Percentiles rank a stretch among this genome's conserved stretches.
phyloP scores from a whole-genome alignment of 2,329 filamentous ascomycete genomes.

The Westerdykella ornata region DNA sequence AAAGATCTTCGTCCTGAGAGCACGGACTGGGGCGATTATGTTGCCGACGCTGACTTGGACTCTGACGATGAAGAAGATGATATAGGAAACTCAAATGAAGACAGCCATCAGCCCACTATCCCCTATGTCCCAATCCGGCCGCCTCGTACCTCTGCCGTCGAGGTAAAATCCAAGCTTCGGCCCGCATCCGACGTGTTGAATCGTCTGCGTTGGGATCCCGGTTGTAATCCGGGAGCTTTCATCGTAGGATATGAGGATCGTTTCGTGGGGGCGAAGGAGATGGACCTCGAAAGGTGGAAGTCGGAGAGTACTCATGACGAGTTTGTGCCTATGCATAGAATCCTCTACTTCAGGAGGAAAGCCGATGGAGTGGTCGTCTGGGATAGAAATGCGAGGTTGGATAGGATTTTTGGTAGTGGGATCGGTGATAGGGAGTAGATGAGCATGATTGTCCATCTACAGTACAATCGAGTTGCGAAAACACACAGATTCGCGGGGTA shows the following conservation, averaged over 20 bases:
- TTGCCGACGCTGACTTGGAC: conserved; percentile 38
- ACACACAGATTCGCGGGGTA: no score
- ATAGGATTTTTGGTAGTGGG: conserved; percentile 45
- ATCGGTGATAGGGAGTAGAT: background rate
- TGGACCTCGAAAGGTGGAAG: conserved; percentile 46
- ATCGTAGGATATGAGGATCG: conserved; percentile 51
- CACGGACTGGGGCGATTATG: conserved; percentile 48
- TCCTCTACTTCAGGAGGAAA: conserved; percentile 45
- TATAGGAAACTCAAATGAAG: conserved; percentile 14
- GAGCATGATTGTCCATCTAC: no score
- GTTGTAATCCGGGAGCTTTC: conserved; percentile 41
- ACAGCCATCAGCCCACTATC: conserved; percentile 4
- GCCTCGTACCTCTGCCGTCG: conserved; percentile 10
- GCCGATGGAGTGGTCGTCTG: conserved; percentile 41
- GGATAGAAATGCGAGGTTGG: conserved; percentile 44
- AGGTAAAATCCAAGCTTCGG: conserved; percentile 22
- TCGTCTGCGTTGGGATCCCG: conserved; percentile 46
- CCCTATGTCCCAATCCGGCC: conserved; percentile 10
- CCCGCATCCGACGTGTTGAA: conserved; percentile 43
- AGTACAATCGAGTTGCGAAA: no score
- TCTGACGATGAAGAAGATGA: conserved; percentile 28
- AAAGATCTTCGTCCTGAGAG: conserved; percentile 42
- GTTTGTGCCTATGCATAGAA: conserved; percentile 51
- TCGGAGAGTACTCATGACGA: conserved; percentile 50
- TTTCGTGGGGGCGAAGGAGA: conserved; percentile 47